These are phyloP conservation scores for Priceomyces carsonii DNA, from an alignment of 805 yeast genomes.

Conservation along the genomic window DNA sequence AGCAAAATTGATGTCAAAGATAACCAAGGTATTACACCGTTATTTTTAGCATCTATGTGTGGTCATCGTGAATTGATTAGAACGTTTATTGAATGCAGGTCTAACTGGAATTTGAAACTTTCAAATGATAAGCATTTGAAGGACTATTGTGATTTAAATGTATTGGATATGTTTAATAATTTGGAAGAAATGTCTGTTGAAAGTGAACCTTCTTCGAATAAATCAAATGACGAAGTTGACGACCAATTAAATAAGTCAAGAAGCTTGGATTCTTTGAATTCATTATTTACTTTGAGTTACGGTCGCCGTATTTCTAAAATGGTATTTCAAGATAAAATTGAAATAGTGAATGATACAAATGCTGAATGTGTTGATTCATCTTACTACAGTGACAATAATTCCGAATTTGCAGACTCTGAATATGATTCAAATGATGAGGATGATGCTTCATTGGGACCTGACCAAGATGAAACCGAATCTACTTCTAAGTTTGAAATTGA, in stretches of 20 bases:
- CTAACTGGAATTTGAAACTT: conserved; percentile 54
- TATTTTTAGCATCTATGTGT: conserved; percentile 79
- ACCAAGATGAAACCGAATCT: conserved; percentile 6
- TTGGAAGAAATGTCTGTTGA: conserved; percentile 17
- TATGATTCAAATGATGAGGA: conserved; percentile 25
- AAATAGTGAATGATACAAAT: conserved; percentile 7
- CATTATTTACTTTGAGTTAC: conserved; percentile 37
- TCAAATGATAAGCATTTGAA: conserved; percentile 46
- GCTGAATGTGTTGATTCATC: conserved; percentile 1
- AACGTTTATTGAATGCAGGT: conserved; percentile 62
- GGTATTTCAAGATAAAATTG: conserved; percentile 24
- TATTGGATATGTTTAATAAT: conserved; percentile 38
- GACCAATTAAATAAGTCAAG: conserved; percentile 26
- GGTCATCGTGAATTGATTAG: conserved; percentile 72
- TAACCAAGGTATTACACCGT: conserved; percentile 79
- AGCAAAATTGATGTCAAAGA: conserved; percentile 73
- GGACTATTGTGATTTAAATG: conserved; percentile 47
- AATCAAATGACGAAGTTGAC: conserved; percentile 8
- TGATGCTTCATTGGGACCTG: conserved; percentile 9
- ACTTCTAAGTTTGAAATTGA: conserved; percentile 4
- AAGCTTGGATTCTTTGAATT: conserved; percentile 41
- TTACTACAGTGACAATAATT: conserved; percentile 14
- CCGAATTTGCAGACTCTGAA: conserved; percentile 36
- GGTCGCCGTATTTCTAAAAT: conserved; percentile 43
- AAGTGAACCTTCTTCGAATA: conserved; percentile 2